A percentile compares a stretch with the other conserved stretches of the same genome.
phyloP scores from a whole-genome alignment of 179 eudicot genomes.

The Sideroxylon spinosum region DNA sequence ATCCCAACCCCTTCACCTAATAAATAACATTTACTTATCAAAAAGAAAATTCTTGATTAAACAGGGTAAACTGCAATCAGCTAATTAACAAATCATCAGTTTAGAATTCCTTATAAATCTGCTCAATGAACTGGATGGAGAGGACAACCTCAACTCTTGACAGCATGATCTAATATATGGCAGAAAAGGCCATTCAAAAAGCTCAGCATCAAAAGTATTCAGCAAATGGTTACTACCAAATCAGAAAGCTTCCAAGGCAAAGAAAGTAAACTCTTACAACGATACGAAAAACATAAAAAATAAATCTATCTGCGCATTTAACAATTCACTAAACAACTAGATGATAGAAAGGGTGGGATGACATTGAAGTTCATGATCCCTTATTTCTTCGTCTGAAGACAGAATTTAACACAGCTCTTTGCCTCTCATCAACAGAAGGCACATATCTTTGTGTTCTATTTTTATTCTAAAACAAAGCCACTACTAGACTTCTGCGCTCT shows the following conservation, averaged over 20 bases:
- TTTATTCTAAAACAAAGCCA: no score
- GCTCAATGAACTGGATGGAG: neutral
- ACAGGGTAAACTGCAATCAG: neutral
- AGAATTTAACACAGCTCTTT: neutral
- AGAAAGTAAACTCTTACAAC: neutral
- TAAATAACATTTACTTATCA: no score
- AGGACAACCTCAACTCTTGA: neutral
- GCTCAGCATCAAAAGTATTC: neutral
- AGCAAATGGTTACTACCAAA: neutral
- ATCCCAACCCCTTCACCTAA: no score
- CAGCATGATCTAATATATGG: neutral
- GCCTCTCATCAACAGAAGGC: no score
- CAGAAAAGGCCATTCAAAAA: neutral
- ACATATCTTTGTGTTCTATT: no score
- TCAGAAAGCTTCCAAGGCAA: neutral
- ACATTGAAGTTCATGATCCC: neutral
- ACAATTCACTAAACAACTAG: neutral
- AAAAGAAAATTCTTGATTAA: no score
- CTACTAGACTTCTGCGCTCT: no score
- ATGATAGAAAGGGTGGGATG: neutral
- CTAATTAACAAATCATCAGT: neutral
- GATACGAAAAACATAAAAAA: neutral
- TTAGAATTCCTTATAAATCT: neutral
- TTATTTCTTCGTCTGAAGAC: neutral
- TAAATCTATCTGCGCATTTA: neutral